These are phyloP conservation scores for Parachaetomium inaequale DNA, from an alignment of 495 filamentous ascomycete species.

Conservation along the genomic window DNA sequence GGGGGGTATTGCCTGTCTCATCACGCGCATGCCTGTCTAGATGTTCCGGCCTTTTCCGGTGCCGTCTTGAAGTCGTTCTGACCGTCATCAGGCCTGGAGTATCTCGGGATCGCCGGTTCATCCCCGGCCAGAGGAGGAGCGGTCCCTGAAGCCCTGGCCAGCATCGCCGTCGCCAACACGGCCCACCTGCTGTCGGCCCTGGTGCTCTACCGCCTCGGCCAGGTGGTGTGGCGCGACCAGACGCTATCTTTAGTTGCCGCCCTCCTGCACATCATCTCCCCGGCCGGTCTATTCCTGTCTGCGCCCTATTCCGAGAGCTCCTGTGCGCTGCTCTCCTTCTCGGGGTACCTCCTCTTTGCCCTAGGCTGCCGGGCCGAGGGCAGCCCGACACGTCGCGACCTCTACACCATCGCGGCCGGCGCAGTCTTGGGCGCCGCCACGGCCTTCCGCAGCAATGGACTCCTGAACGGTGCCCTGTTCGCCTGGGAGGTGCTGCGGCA, in stretches of 20 bases:
- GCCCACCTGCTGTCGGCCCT: slow-evolving; percentile 74
- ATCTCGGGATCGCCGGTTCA: slow-evolving; percentile 9
- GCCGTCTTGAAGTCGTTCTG: neutral
- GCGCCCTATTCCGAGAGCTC: slow-evolving; percentile 80
- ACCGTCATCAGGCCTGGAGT: slow-evolving; percentile 4
- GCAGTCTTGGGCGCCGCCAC: slow-evolving; percentile 69
- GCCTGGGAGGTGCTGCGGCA: slow-evolving; percentile 42
- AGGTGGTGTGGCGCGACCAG: slow-evolving; percentile 40
- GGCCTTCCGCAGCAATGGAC: slow-evolving; percentile 78
- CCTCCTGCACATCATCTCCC: slow-evolving; percentile 73
- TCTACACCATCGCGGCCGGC: slow-evolving; percentile 55
- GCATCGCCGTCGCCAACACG: slow-evolving; percentile 61
- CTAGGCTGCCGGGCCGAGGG: slow-evolving; percentile 42
- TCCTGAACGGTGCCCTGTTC: slow-evolving; percentile 70
- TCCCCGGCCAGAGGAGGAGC: slow-evolving; percentile 4
- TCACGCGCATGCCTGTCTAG: neutral
- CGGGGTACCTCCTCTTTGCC: slow-evolving; percentile 67
- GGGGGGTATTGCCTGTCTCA: neutral
- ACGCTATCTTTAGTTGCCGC: slow-evolving; percentile 62
- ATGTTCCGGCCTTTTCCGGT: neutral
- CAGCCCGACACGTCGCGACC: slow-evolving; percentile 31
- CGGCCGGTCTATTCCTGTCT: slow-evolving; percentile 85
- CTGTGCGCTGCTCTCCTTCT: slow-evolving; percentile 74
- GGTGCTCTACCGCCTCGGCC: slow-evolving; percentile 60
- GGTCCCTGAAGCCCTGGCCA: slow-evolving; percentile 43